These are phyloP conservation scores for Astragalus membranaceus DNA, from an alignment of 306 rosid species.

Conservation along the genomic window DNA sequence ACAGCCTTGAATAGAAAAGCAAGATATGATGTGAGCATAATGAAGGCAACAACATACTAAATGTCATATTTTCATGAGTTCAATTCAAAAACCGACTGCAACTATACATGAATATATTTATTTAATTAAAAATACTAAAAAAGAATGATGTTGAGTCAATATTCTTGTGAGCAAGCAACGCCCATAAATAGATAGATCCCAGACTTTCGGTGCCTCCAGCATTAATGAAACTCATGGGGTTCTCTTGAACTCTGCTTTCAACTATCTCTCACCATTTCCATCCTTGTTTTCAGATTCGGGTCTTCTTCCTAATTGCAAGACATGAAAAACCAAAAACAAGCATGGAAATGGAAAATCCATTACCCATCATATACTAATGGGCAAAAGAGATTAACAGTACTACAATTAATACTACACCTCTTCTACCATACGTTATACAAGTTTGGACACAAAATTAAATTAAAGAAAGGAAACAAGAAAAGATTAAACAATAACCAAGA, in stretches of 20 bases:
- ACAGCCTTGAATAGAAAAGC: neutral
- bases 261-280: conserved; percentile 56
- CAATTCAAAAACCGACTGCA: conserved; percentile 5
- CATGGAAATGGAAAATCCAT: conserved; percentile 48
- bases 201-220: conserved; percentile 26
- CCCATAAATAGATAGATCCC: conserved; percentile 19
- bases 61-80: conserved; percentile 9
- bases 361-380: neutral
- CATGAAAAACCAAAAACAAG: conserved; percentile 49
- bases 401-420: conserved; percentile 5
- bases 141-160: conserved; percentile 11
- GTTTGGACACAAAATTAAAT: neutral
- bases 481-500: neutral
- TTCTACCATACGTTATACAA: neutral
- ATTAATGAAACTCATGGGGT: conserved; percentile 65
- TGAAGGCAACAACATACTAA: neutral
- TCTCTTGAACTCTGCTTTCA: conserved; percentile 33
- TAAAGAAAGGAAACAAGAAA: neutral
- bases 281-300: conserved; percentile 57
- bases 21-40: neutral
- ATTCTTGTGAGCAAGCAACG: conserved; percentile 4
- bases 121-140: neutral
- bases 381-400: neutral
- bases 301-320: conserved; percentile 13
- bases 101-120: conserved; percentile 21